Percentiles rank a stretch among this genome's conserved stretches.
phyloP scores from a whole-genome alignment of 2,329 filamentous ascomycete species.

The Claviceps sp. region DNA sequence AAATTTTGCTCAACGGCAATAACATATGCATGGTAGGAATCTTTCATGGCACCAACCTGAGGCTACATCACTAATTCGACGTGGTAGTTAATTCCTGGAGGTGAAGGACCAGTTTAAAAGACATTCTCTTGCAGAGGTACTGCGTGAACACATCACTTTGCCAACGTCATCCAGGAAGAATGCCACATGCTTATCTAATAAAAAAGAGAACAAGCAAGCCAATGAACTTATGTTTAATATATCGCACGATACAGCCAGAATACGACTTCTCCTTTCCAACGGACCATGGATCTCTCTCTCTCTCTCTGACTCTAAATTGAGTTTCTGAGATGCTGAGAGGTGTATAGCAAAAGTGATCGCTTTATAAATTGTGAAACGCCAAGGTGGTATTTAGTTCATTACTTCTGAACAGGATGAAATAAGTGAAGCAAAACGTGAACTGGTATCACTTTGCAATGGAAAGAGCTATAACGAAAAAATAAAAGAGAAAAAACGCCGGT shows the following conservation, averaged over 20 bases:
- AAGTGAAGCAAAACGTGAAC: background rate
- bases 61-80: background rate
- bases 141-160: background rate
- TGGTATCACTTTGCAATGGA: slow-evolving; percentile 5
- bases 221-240: background rate
- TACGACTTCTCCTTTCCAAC: background rate
- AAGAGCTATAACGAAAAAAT: background rate
- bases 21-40: slow-evolving; percentile 95
- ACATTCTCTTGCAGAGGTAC: no score
- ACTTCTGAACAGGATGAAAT: background rate
- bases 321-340: background rate
- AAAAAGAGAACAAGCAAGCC: background rate
- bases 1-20: slow-evolving; percentile 94
- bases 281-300: background rate
- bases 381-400: background rate
- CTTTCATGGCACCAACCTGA: background rate
- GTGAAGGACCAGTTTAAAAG: slow-evolving; percentile 46
- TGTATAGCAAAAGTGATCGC: no score
- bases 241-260: background rate
- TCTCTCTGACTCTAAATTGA: background rate
- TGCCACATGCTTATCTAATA: background rate
- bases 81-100: slow-evolving; percentile 61
- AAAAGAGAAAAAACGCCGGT: slow-evolving; percentile 13
- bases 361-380: background rate
- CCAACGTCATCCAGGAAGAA: background rate